Percentiles rank a stretch among this genome's conserved stretches.
Conservation (phyloP, 306 rosid species). For the Datisca glomerata region DNA sequence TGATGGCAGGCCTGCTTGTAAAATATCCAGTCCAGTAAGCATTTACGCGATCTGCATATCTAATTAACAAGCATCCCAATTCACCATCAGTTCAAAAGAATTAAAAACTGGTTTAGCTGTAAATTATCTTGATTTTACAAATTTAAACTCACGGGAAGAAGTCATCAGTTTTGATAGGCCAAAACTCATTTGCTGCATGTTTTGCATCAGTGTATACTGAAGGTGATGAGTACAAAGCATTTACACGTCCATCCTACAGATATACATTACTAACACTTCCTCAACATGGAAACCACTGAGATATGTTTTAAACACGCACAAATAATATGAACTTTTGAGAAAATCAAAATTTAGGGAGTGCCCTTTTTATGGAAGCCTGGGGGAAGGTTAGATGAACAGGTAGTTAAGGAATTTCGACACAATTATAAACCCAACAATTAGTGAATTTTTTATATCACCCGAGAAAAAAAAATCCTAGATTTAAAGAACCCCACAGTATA, state of each 20-base stretch:
- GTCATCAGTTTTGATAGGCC: slow-evolving; percentile 89
- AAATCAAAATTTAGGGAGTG: too few relatives aligned
- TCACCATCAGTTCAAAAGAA: slow-evolving; percentile 14
- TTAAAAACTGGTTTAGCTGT: slow-evolving; percentile 8
- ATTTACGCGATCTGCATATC: slow-evolving; percentile 82
- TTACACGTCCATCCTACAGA: slow-evolving; percentile 70
- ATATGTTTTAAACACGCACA: too few relatives aligned
- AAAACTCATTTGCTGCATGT: slow-evolving; percentile 59
- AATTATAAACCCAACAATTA: too few relatives aligned
- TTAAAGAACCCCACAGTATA: too few relatives aligned
- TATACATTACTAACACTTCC: background rate
- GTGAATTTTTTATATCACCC: too few relatives aligned
- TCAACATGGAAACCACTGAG: too few relatives aligned
- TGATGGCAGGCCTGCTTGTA: slow-evolving; percentile 83
- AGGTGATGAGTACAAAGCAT: slow-evolving; percentile 82
- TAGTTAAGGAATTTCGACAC: too few relatives aligned
- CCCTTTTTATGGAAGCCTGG: too few relatives aligned
- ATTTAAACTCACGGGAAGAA: slow-evolving; percentile 85
- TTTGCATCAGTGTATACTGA: slow-evolving; percentile 90
- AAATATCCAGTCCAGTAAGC: slow-evolving; percentile 98
- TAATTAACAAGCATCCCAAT: slow-evolving; percentile 20
- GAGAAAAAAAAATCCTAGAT: too few relatives aligned
- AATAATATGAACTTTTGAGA: too few relatives aligned
- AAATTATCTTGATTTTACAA: too few relatives aligned
- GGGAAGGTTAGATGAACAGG: too few relatives aligned